Evolutionary conservation across 768 basidiomycete species (phyloP).

Genomic region (Lentinula raphanica): DNA sequence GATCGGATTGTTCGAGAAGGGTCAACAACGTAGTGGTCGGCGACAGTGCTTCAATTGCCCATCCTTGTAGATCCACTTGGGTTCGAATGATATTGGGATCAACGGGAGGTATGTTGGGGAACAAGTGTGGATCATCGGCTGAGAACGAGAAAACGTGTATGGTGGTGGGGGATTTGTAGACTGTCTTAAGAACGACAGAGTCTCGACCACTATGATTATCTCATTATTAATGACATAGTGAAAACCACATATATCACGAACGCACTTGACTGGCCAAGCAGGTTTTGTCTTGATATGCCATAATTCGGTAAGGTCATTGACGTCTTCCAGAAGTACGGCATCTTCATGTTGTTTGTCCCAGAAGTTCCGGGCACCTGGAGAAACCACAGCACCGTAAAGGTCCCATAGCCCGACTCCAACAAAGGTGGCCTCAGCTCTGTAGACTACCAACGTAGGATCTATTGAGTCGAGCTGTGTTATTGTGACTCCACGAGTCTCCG

Average conservation of each 20-base stretch:
- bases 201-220: constrained; percentile 75
- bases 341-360: constrained; percentile 94
- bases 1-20: constrained; percentile 93
- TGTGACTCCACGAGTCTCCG: constrained; percentile 85
- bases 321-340: constrained; percentile 79
- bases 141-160: constrained; percentile 96
- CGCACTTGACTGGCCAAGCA: constrained; percentile 90
- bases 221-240: neutral
- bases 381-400: constrained; percentile 80
- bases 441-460: constrained; percentile 93
- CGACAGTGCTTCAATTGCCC: constrained; percentile 93
- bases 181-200: constrained; percentile 85
- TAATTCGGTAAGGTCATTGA: constrained; percentile 84
- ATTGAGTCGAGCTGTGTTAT: constrained; percentile 96
- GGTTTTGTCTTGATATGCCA: constrained; percentile 93
- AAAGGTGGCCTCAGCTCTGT: constrained; percentile 94
- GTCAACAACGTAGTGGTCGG: constrained; percentile 93
- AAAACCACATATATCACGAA: constrained; percentile 11
- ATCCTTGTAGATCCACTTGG: constrained; percentile 97
- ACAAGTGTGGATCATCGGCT: constrained; percentile 82
- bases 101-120: constrained; percentile 61
- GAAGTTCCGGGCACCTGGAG: constrained; percentile 72
- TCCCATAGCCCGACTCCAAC: constrained; percentile 97
- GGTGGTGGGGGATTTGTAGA: constrained; percentile 93
- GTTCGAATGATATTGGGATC: constrained; percentile 84